These are phyloP conservation scores for Aaosphaeria arxii DNA, from an alignment of 2,329 filamentous ascomycete genomes.

Conservation along the genomic window DNA sequence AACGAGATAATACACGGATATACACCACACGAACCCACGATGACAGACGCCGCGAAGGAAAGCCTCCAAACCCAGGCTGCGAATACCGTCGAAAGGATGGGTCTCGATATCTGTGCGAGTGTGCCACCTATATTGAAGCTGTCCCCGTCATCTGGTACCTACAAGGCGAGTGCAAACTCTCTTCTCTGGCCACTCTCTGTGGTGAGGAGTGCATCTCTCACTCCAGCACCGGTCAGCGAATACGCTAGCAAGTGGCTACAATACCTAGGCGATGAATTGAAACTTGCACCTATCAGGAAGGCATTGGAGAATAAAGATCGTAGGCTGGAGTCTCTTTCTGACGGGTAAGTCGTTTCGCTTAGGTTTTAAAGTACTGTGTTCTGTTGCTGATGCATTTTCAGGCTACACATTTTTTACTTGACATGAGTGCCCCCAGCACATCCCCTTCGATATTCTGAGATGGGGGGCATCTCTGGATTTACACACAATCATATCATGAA, in stretches of 20 bases:
- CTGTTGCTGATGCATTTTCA: not conserved
- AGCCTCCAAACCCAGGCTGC: not conserved
- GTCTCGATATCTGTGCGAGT: not conserved
- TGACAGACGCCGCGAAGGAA: not conserved
- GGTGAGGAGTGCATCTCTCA: not conserved
- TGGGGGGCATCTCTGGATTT: too few species aligned
- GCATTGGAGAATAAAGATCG: not conserved
- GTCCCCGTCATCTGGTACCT: not conserved
- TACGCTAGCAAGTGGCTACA: not conserved
- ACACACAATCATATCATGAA: too few species aligned
- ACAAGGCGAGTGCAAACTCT: not conserved
- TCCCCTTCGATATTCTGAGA: too few species aligned
- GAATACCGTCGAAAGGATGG: not conserved
- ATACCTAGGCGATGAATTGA: not conserved
- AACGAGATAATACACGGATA: conserved; percentile 7
- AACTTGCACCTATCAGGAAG: not conserved
- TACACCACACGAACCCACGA: not conserved
- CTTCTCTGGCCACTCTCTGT: not conserved
- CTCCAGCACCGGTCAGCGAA: not conserved
- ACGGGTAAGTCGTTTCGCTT: not conserved
- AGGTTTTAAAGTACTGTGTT: not conserved
- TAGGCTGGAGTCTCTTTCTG: not conserved
- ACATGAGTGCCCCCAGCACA: not conserved
- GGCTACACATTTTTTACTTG: not conserved
- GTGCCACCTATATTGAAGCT: not conserved